These are phyloP conservation scores for Mollisia scopiformis DNA, from an alignment of 2,329 filamentous ascomycete species.

Conservation along the genomic window DNA sequence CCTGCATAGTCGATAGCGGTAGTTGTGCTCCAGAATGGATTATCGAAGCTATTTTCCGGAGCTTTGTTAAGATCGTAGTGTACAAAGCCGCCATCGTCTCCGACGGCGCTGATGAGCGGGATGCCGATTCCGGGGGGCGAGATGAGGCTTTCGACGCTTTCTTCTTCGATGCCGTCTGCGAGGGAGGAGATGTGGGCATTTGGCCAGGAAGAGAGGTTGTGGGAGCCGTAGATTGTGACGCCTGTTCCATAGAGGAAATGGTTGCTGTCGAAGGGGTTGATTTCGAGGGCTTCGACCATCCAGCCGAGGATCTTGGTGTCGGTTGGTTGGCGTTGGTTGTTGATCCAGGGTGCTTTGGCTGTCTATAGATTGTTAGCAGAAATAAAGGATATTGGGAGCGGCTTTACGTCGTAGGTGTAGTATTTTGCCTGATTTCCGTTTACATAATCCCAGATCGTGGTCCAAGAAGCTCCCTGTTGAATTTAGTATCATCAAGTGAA, in stretches of 20 bases:
- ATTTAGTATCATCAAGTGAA: neutral
- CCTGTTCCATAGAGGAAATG: constrained; percentile 65
- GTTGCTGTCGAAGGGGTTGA: constrained; percentile 60
- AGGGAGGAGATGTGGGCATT: constrained; percentile 17
- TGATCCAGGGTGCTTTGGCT: constrained; percentile 21
- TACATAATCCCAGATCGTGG: constrained; percentile 38
- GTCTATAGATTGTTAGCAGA: constrained; percentile 14
- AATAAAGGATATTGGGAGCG: neutral
- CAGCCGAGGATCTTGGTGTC: constrained; percentile 45
- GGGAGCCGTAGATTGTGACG: constrained; percentile 53
- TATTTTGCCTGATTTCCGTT: constrained; percentile 10
- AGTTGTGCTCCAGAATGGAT: constrained; percentile 20
- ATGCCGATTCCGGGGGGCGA: constrained; percentile 23
- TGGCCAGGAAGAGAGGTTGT: constrained; percentile 23
- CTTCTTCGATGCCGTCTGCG: constrained; percentile 33
- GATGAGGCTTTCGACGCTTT: constrained; percentile 24
- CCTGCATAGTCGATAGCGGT: constrained; percentile 32
- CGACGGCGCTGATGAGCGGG: constrained; percentile 28
- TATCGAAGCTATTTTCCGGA: constrained; percentile 5
- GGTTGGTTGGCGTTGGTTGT: constrained; percentile 9
- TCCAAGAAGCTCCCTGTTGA: constrained; percentile 38
- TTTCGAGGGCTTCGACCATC: constrained; percentile 63
- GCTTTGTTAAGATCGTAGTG: constrained; percentile 11
- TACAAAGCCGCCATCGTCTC: constrained; percentile 31
- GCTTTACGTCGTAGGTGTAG: constrained; percentile 12